These are phyloP conservation scores for Chaetomium sp. DNA, from an alignment of 2,329 filamentous ascomycete genomes.

Conservation along the genomic window DNA sequence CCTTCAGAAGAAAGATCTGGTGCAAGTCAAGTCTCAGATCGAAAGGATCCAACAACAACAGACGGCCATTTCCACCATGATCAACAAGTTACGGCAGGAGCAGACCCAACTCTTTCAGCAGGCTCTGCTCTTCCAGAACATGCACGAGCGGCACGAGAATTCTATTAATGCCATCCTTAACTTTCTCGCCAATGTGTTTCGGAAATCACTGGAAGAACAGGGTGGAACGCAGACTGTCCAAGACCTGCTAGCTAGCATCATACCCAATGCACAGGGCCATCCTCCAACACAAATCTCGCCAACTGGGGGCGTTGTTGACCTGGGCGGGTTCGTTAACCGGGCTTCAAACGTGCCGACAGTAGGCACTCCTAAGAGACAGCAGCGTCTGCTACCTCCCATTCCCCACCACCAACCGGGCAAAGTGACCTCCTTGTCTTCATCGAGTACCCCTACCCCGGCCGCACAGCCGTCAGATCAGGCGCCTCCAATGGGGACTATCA, in stretches of 20 bases:
- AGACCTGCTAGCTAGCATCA: slow-evolving; percentile 74
- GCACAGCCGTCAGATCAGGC: slow-evolving; percentile 29
- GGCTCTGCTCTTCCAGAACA: slow-evolving; percentile 78
- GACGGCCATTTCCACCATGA: slow-evolving; percentile 74
- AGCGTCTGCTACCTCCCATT: slow-evolving; percentile 50
- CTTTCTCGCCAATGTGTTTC: slow-evolving; percentile 93
- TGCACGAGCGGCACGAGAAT: slow-evolving; percentile 95
- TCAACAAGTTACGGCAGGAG: slow-evolving; percentile 72
- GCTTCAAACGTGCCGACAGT: slow-evolving; percentile 33
- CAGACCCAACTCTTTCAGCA: slow-evolving; percentile 85
- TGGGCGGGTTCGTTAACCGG: slow-evolving; percentile 52
- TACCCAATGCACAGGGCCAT: slow-evolving; percentile 42
- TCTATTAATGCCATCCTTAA: slow-evolving; percentile 98
- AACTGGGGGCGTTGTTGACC: slow-evolving; percentile 53
- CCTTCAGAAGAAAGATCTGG: slow-evolving; percentile 65
- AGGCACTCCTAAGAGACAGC: slow-evolving; percentile 44
- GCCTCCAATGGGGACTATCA: slow-evolving; percentile 50
- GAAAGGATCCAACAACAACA: slow-evolving; percentile 80
- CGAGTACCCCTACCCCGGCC: slow-evolving; percentile 28
- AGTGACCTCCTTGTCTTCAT: slow-evolving; percentile 25
- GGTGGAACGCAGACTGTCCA: slow-evolving; percentile 68
- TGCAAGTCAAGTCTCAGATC: slow-evolving; percentile 71
- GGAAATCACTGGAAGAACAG: slow-evolving; percentile 83
- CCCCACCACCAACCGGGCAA: slow-evolving; percentile 34
- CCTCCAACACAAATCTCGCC: slow-evolving; percentile 39